Evolutionary conservation across 2,329 filamentous ascomycete species (phyloP), one percentile per base, ranked within the genome.

Genomic region (Coniochaeta sp.): DNA sequence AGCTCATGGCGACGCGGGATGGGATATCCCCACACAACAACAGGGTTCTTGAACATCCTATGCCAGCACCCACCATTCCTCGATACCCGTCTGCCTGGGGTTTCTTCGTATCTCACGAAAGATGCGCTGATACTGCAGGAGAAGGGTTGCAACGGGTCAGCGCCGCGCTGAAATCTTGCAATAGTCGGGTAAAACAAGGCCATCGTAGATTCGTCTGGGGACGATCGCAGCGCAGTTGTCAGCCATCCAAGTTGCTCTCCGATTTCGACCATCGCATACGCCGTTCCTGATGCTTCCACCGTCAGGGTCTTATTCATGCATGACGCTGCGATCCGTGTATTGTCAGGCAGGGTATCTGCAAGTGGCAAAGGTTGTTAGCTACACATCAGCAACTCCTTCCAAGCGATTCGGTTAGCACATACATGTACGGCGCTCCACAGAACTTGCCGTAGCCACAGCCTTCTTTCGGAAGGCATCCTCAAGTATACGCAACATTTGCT

Each of bases 1-100:
- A 52, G n/a, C 22, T 47, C n/a, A 2, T 12, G 34, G 28, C 58
- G 34, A 22, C 36, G n/a, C 36, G 36, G 58, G 17, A 62, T 50
- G 22, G 60, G 60, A 36, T 54, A 62, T 17, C 60, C 60, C 26
- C 30, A 30, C 5, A 55, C 58, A 16, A 61, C 58, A 4, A 58
- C 54, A 4, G 55, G 60, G 17, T 59, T 58, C 16, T 42, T 42
- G 44, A 61, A 59, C n/a, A 61, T 34, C 16, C 19, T 44, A 14
- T 55, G 58, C 60, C 60, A 61, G 44, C 60, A 61, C 24, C 59
- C 24, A 1, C 60, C 47, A 14, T 52, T 52, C 14, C 47, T 4
- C 24, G 8, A 3, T 2, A 4, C 26, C n/a, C 3, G 22, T n/a
- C 8, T 30, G 24, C 17, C 10, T 17, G 47, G 17, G 54, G 3